A percentile compares a stretch with the other conserved stretches of the same genome.
These are phyloP conservation scores for Rhodotorula sphaerocarpa DNA, from an alignment of 768 basidiomycete genomes.

Conservation along the genomic window DNA sequence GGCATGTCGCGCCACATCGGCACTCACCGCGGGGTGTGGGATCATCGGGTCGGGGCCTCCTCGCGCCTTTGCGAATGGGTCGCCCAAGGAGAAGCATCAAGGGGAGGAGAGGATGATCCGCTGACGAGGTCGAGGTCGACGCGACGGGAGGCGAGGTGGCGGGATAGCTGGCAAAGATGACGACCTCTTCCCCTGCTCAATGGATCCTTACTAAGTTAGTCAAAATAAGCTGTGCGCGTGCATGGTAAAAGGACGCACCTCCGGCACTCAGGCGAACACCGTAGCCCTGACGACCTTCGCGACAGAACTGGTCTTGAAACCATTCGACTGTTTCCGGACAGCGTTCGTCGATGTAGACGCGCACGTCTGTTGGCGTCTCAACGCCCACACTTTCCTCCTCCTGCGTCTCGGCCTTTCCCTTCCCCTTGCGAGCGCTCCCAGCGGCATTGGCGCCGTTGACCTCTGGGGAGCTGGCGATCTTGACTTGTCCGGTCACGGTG, in stretches of 20 bases:
- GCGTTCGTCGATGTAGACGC: conserved; percentile 25
- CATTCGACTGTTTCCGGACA: conserved; percentile 31
- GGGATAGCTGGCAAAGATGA: conserved; percentile 23
- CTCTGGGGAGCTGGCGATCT: neutral
- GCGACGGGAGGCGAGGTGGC: neutral
- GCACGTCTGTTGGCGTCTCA: conserved; percentile 33
- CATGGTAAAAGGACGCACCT: neutral
- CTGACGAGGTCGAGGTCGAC: neutral
- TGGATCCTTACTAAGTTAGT: too few species aligned
- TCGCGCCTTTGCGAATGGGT: neutral
- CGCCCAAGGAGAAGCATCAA: conserved; percentile 27
- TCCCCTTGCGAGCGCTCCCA: neutral
- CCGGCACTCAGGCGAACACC: conserved; percentile 23
- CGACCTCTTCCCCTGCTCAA: conserved; percentile 20
- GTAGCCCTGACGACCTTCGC: conserved; percentile 2
- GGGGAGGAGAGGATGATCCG: neutral
- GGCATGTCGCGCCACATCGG: too few species aligned
- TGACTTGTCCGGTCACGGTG: neutral
- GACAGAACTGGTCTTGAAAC: conserved; percentile 31
- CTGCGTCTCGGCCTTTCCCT: neutral
- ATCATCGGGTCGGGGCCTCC: conserved; percentile 28
- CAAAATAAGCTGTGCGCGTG: neutral
- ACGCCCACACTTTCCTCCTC: conserved; percentile 4
- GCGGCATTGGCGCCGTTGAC: neutral
- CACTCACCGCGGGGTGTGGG: conserved; percentile 30